Conservation (phyloP, 306 rosid species). For the Cotoneaster glaucophyllus region DNA sequence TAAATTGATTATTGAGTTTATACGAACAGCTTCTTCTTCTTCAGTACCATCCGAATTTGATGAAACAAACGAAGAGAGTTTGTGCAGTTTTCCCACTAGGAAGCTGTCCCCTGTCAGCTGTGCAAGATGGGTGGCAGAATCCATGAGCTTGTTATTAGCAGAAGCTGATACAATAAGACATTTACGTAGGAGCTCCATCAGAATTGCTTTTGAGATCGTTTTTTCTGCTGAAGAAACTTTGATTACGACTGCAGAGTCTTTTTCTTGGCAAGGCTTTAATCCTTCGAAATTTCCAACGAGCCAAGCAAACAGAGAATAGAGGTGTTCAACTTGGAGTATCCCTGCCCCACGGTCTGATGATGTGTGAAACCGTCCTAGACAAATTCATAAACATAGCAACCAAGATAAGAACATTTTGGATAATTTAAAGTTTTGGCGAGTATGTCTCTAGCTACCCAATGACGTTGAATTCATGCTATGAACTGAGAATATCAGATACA, state of each 20-base stretch:
- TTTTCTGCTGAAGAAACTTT: slow-evolving; percentile 27
- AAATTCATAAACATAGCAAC: slow-evolving; percentile 1
- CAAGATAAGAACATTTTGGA: neutral
- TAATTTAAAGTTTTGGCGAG: neutral
- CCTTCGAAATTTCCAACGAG: slow-evolving; percentile 44
- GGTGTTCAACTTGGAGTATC: slow-evolving; percentile 31
- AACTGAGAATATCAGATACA: neutral
- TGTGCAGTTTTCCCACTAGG: slow-evolving; percentile 42
- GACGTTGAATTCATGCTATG: neutral
- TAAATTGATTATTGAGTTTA: slow-evolving; percentile 22
- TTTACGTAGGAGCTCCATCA: slow-evolving; percentile 50
- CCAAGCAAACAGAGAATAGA: slow-evolving; percentile 73
- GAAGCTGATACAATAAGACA: slow-evolving; percentile 56
- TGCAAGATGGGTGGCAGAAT: slow-evolving; percentile 52
- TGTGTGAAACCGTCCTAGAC: slow-evolving; percentile 26
- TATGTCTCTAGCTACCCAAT: too few species aligned
- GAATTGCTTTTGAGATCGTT: slow-evolving; percentile 35
- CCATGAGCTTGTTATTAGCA: slow-evolving; percentile 55
- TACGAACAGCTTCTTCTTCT: slow-evolving; percentile 17
- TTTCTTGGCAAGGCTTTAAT: slow-evolving; percentile 13
- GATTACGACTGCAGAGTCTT: slow-evolving; percentile 1
- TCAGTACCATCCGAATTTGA: slow-evolving; percentile 28
- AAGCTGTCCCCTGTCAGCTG: slow-evolving; percentile 39
- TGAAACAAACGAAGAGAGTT: slow-evolving; percentile 34
- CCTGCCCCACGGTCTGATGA: slow-evolving; percentile 27